Evolutionary conservation across 306 rosid genomes (phyloP), one percentile per base, ranked within the genome.

Genomic region (Dicorynia guianensis): DNA sequence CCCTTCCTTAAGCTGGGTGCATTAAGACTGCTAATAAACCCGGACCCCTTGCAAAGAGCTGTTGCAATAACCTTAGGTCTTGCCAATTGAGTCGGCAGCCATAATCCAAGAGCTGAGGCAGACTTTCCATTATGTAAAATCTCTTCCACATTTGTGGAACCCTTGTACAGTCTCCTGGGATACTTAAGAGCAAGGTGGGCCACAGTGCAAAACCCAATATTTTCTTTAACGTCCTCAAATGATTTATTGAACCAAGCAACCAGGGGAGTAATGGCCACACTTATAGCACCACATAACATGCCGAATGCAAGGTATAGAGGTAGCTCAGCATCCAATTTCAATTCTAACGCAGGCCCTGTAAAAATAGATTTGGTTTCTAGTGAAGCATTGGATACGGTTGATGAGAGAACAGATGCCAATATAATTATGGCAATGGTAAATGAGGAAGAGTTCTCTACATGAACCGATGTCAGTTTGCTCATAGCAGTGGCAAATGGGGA

Each of bases 371-470:
- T 87, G 7, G 95, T 82, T 69, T 96, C 99, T 48, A 86, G 93
- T 73, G 85, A 81, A 87, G 90, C 97, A 84, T 86, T 95, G 43
- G 97, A 90, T 63, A 95, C 97, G 30, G 99, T 92, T 18, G 97
- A 92, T 6, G 99, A 95, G 64, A 95, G 84, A 74, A 95, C 99
- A 82, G 99, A 95, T 80, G 99, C 97, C 96, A 95, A 82, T 77
- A 95, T 95, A 82, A 95, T 95, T 97, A 95, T 95, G 74, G 99
- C 99, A 67, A 97, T 95, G 8, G 97, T 95, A 85, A 92, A 90
- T 18, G 99, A 97, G 76, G 99, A 97, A 60, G 99, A 95, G 67
- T 95, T 95, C 81, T 95, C 99, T 3, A 97, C 99, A 61, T 90
- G 97, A 67, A 84, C n/a, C n/a, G n/a, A n/a, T n/a, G n/a, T n/a